These are phyloP conservation scores for Penicillium psychrofluorescens DNA, from an alignment of 495 filamentous ascomycete species.

Conservation along the genomic window DNA sequence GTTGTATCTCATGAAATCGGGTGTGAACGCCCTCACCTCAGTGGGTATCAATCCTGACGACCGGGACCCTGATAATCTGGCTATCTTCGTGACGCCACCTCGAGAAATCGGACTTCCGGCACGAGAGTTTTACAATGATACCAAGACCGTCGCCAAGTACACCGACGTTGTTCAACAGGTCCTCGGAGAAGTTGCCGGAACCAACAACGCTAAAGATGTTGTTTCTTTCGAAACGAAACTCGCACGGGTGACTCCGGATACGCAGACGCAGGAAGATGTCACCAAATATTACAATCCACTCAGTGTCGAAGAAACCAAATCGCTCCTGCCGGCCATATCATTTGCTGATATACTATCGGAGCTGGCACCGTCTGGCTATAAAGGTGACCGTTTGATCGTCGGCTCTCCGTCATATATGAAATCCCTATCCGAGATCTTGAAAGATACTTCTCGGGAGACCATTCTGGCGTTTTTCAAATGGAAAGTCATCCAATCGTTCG, in stretches of 20 bases:
- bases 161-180: conserved; percentile 39
- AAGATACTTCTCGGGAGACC: conserved; percentile 38
- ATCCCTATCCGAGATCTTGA: conserved; percentile 38
- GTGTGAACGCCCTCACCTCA: conserved; percentile 41
- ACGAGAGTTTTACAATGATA: conserved; percentile 58
- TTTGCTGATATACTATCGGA: conserved; percentile 44
- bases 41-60: conserved; percentile 47
- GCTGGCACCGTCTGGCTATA: conserved; percentile 44
- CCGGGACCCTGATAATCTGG: conserved; percentile 57
- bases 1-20: conserved; percentile 45
- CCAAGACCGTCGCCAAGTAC: conserved; percentile 46
- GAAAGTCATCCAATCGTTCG: conserved; percentile 51
- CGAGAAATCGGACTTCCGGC: conserved; percentile 51
- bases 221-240: conserved; percentile 56
- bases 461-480: conserved; percentile 52
- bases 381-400: conserved; percentile 48
- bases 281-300: conserved; percentile 55
- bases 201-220: conserved; percentile 32
- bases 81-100: conserved; percentile 48
- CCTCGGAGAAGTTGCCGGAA: conserved; percentile 23
- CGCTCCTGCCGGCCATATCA: conserved; percentile 47
- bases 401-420: conserved; percentile 50
- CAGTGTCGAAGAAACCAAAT: conserved; percentile 42
- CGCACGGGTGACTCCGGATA: conserved; percentile 50
- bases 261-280: conserved; percentile 50